phyloP scores from a whole-genome alignment of 1,284 basidiomycete species.

The Cystobasidiaceae sp. region DNA sequence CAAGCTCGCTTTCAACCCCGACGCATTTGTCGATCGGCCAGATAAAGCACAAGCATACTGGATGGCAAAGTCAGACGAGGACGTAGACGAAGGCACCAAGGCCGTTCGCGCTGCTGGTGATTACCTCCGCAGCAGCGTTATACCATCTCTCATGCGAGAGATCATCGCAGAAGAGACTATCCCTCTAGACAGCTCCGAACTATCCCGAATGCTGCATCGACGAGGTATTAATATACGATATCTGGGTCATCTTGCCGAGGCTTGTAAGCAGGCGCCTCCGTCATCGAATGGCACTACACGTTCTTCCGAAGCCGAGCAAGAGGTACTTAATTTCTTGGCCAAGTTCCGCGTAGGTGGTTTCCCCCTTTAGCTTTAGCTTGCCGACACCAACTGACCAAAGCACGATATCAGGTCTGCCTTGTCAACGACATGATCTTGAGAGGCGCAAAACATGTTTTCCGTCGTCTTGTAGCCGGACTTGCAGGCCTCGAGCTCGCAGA shows the following conservation, averaged over 20 bases:
- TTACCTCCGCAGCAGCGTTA: constrained; percentile 52
- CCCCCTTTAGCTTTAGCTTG: neutral
- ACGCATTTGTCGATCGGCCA: constrained; percentile 54
- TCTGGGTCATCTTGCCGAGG: constrained; percentile 50
- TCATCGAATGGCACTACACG: neutral
- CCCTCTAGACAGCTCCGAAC: constrained; percentile 52
- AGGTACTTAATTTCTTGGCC: constrained; percentile 23
- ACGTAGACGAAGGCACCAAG: constrained; percentile 53
- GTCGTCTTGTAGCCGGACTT: constrained; percentile 47
- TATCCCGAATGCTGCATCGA: constrained; percentile 53
- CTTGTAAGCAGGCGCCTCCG: constrained; percentile 5
- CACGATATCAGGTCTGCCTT: constrained; percentile 46
- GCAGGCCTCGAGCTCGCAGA: constrained; percentile 48
- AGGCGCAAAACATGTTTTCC: constrained; percentile 54
- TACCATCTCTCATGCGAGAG: constrained; percentile 52
- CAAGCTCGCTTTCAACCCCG: constrained; percentile 55
- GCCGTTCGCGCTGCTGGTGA: constrained; percentile 54
- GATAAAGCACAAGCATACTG: constrained; percentile 35
- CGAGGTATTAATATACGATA: constrained; percentile 60
- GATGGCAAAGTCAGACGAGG: constrained; percentile 41
- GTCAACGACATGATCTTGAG: constrained; percentile 57
- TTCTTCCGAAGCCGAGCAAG: constrained; percentile 12
- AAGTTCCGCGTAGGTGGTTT: constrained; percentile 33
- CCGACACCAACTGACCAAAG: constrained; percentile 12
- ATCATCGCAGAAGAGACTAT: constrained; percentile 46